Conservation (phyloP, 805 yeast genomes). For the Wickerhamiella sergipiensis region DNA sequence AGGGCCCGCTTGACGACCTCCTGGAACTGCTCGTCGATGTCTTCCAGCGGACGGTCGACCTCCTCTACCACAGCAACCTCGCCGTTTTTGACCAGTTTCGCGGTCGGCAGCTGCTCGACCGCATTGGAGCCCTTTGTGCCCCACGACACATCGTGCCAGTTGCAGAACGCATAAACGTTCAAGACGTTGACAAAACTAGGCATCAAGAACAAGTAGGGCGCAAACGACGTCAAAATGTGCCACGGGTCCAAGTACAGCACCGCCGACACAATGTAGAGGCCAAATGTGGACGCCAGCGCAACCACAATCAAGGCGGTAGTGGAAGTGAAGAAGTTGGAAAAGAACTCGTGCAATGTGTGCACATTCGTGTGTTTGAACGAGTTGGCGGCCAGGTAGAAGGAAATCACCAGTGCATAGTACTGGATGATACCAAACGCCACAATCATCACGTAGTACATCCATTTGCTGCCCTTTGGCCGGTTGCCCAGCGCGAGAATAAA, state of each 20-base stretch:
- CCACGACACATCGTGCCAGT: constrained; percentile 62
- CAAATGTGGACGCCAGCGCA: constrained; percentile 47
- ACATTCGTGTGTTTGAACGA: constrained; percentile 28
- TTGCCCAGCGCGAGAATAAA: constrained; percentile 53
- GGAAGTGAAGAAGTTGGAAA: constrained; percentile 26
- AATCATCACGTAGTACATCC: constrained; percentile 39
- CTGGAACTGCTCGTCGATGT: constrained; percentile 38
- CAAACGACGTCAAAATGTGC: constrained; percentile 47
- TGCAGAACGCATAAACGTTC: constrained; percentile 56
- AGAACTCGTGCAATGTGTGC: constrained; percentile 19
- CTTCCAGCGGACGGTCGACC: constrained; percentile 34
- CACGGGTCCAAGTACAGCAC: constrained; percentile 50
- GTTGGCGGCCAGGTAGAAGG: constrained; percentile 43
- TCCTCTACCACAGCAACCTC: constrained; percentile 38
- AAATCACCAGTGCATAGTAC: constrained; percentile 45
- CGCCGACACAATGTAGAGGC: constrained; percentile 45
- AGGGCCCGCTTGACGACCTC: constrained; percentile 38
- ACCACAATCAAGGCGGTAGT: constrained; percentile 44
- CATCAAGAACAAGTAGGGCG: constrained; percentile 25
- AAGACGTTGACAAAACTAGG: constrained; percentile 32
- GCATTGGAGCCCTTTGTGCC: constrained; percentile 55
- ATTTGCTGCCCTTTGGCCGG: constrained; percentile 47
- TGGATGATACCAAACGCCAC: constrained; percentile 46
- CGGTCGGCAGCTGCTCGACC: constrained; percentile 42
- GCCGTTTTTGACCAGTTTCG: constrained; percentile 38